phyloP scores from a whole-genome alignment of 2,329 filamentous ascomycete species.

The Calcarisporium arbuscula region DNA sequence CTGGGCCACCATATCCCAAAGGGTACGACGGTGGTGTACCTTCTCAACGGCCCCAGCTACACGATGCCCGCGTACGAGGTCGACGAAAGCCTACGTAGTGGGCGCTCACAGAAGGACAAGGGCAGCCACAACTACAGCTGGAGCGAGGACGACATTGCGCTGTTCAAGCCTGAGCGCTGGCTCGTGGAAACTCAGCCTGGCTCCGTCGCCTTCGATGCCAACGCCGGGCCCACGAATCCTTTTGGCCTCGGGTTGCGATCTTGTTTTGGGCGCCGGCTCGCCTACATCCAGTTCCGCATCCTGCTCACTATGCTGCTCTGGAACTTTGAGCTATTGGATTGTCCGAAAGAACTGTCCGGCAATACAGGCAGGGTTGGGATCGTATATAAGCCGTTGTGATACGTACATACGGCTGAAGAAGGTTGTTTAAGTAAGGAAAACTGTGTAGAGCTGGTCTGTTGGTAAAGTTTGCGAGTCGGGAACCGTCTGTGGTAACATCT shows the following conservation, averaged over 20 bases:
- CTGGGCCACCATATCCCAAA: slow-evolving; percentile 26
- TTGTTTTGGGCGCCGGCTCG: slow-evolving; percentile 32
- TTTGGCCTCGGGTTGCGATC: slow-evolving; percentile 30
- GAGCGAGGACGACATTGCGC: slow-evolving; percentile 21
- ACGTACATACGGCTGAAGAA: too few species aligned
- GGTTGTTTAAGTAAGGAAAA: too few species aligned
- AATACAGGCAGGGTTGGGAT: too few species aligned
- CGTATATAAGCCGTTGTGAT: too few species aligned
- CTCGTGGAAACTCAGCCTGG: too few species aligned
- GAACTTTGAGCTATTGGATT: slow-evolving; percentile 33
- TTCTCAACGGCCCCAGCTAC: slow-evolving; percentile 21
- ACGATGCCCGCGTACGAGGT: slow-evolving; percentile 19
- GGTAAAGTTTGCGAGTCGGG: too few species aligned
- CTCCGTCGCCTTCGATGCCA: slow-evolving; percentile 21
- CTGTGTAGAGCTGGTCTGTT: too few species aligned
- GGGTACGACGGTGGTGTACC: slow-evolving; percentile 24
- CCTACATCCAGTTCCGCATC: slow-evolving; percentile 28
- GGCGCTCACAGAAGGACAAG: too few species aligned
- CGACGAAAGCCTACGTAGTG: slow-evolving; percentile 19
- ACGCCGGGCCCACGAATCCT: slow-evolving; percentile 27
- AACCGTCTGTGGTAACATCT: too few species aligned
- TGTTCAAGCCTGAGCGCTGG: slow-evolving; percentile 33
- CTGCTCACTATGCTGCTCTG: slow-evolving; percentile 29
- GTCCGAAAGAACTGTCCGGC: too few species aligned
- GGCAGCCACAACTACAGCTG: too few species aligned